Evolutionary conservation across 257 asterid genomes (phyloP), one percentile per base, ranked within the genome.

Genomic region (Datura wrightii): DNA sequence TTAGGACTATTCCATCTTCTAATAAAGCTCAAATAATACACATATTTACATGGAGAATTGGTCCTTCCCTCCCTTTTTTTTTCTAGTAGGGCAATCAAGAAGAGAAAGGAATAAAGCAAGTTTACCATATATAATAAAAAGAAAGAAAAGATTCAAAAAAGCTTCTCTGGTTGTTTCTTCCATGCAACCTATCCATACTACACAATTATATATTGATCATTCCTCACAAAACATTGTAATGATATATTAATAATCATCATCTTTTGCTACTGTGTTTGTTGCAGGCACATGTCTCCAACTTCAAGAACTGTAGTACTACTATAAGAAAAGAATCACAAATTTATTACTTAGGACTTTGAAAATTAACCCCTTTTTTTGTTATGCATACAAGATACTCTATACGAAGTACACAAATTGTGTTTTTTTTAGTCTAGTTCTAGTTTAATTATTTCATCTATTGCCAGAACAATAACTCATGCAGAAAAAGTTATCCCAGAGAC

Each of bases 1-100:
- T 91, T 91, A 92, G 90, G 97, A 93, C 95, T 90, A 90, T 92
- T 88, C 95, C 94, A 92, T 90, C 90, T 91, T 90, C 94, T 90
- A 93, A 89, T 87, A 93, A 94, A 93, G 95, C 92, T 88, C 91
- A 88, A 86, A 89, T 82, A 86, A 88, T 82, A 80, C 81, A 74
- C 79, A 87, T 88, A 92, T 88, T 87, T 87, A 74, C 89, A 88
- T 87, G 60, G 89, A 85, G 85, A 79, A 50, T 85, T 89, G 94
- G 94, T 89, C 94, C 92, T 90, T 86, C n/a, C n/a, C n/a, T n/a
- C n/a, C n/a, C 62, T 82, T 71, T 84, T 71, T 79, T 84, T 72
- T 85, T 71, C 86, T 50, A 72, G 88, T 88, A 87, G 91, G 88
- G 86, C 80, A 67, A 67, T 79, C 37, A 8, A 62, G 63, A 8